Evolutionary conservation across 192 early-diverging fungal genomes (phyloP).

Genomic region (Geranomyces michiganensis): DNA sequence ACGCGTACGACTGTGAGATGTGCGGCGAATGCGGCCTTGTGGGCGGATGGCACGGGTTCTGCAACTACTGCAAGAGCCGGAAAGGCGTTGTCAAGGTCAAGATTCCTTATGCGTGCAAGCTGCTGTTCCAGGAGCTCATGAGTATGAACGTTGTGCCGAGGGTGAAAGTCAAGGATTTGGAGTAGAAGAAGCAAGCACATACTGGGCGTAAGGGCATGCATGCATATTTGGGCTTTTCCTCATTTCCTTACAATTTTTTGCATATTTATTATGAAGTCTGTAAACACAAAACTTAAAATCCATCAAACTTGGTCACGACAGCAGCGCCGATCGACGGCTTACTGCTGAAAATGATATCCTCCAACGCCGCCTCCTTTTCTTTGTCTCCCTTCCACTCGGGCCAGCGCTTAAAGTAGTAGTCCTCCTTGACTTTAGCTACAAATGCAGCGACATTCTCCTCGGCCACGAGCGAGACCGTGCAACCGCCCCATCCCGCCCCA

Average conservation of each 20-base stretch:
- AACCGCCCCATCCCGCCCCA: slow-evolving; percentile 94
- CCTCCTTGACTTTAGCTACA: slow-evolving; percentile 63
- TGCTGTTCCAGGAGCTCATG: slow-evolving; percentile 97
- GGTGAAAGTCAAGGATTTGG: slow-evolving; percentile 65
- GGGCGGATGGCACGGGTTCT: slow-evolving; percentile 81
- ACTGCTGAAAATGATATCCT: slow-evolving; percentile 46
- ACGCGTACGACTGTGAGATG: slow-evolving; percentile 90
- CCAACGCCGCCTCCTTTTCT: slow-evolving; percentile 24
- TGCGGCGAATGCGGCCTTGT: slow-evolving; percentile 90
- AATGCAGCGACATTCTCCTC: slow-evolving; percentile 63
- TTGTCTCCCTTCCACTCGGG: slow-evolving; percentile 25
- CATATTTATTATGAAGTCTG: too few relatives aligned
- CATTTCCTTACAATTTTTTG: too few relatives aligned
- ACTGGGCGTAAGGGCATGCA: too few relatives aligned
- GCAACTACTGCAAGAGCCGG: slow-evolving; percentile 85
- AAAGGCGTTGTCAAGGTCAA: slow-evolving; percentile 87
- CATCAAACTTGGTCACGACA: slow-evolving; percentile 17
- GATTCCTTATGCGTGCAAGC: slow-evolving; percentile 96
- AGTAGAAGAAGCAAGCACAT: slow-evolving; percentile 25
- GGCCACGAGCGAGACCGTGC: slow-evolving; percentile 78
- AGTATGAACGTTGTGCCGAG: slow-evolving; percentile 92
- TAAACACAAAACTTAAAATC: too few relatives aligned
- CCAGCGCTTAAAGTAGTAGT: slow-evolving; percentile 55
- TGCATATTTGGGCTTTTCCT: too few relatives aligned
- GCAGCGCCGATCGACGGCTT: slow-evolving; percentile 41